phyloP scores from a whole-genome alignment of 768 basidiomycete genomes.

The Kwoniella europaea region DNA sequence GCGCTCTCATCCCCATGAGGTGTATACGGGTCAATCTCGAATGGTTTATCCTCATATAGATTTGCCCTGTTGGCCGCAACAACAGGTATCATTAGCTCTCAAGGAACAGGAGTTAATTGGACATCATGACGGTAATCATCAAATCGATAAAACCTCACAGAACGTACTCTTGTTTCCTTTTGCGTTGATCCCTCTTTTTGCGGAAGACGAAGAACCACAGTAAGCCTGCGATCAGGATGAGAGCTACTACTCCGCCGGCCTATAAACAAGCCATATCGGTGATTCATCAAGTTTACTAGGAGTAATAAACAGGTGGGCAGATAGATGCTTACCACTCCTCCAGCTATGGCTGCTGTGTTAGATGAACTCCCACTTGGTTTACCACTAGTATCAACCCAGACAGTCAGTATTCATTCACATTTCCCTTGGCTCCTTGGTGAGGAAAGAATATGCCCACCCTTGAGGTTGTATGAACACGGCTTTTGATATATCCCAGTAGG shows the following conservation, averaged over 20 bases:
- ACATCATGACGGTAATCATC: neutral
- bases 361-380: neutral
- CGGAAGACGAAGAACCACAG: slow-evolving; percentile 16
- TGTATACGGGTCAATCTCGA: slow-evolving; percentile 19
- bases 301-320: too few species aligned
- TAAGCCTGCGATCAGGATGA: neutral
- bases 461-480: slow-evolving; percentile 17
- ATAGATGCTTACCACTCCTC: slow-evolving; percentile 6
- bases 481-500: slow-evolving; percentile 13
- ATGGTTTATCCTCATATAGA: slow-evolving; percentile 9
- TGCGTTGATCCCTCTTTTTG: slow-evolving; percentile 1
- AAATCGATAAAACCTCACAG: neutral
- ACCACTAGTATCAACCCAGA: neutral
- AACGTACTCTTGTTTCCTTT: slow-evolving; percentile 12
- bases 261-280: neutral
- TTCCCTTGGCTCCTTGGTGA: too few species aligned
- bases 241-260: slow-evolving; percentile 15
- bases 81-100: neutral
- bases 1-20: neutral
- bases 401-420: neutral
- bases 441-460: slow-evolving; percentile 26
- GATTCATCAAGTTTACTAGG: neutral
- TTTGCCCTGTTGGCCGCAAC: neutral
- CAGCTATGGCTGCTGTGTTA: slow-evolving; percentile 18
- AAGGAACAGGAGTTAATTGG: neutral